Conservation (phyloP, 1,284 basidiomycete genomes). For the Pholiota adiposa region DNA sequence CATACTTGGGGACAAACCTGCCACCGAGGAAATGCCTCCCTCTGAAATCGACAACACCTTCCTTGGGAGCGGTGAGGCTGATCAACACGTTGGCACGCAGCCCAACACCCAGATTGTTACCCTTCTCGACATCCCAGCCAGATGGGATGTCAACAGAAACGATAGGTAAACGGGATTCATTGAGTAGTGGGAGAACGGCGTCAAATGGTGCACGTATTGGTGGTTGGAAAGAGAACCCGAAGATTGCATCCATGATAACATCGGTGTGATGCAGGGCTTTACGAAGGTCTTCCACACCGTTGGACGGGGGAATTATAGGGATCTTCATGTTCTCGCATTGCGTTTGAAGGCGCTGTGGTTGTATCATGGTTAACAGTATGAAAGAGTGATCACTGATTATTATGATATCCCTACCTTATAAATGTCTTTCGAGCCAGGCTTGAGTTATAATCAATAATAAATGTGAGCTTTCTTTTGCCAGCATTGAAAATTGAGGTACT, state of each 20-base stretch:
- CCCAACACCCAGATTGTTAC: slow-evolving; percentile 57
- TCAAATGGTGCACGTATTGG: slow-evolving; percentile 92
- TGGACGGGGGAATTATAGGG: slow-evolving; percentile 59
- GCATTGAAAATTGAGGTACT: slow-evolving; percentile 12
- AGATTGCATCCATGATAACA: slow-evolving; percentile 93
- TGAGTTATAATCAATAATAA: neutral
- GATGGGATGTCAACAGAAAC: slow-evolving; percentile 95
- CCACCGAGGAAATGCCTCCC: slow-evolving; percentile 94
- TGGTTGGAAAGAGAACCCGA: slow-evolving; percentile 95
- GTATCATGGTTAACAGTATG: neutral
- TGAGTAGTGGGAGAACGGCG: slow-evolving; percentile 69
- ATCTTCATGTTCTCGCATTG: slow-evolving; percentile 92
- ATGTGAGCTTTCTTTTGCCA: neutral
- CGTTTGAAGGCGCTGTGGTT: slow-evolving; percentile 68
- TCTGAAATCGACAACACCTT: slow-evolving; percentile 76
- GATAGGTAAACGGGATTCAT: slow-evolving; percentile 71
- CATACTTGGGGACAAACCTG: slow-evolving; percentile 85
- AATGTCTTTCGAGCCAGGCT: slow-evolving; percentile 89
- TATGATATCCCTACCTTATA: slow-evolving; percentile 61
- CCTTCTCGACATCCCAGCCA: slow-evolving; percentile 92
- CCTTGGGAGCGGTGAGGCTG: slow-evolving; percentile 93
- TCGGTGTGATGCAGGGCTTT: slow-evolving; percentile 68
- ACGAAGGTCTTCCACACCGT: slow-evolving; percentile 52
- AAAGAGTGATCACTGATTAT: neutral
- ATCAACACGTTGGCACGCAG: slow-evolving; percentile 83